phyloP scores from a whole-genome alignment of 768 basidiomycete genomes.

The Cystofilobasidium macerans region DNA sequence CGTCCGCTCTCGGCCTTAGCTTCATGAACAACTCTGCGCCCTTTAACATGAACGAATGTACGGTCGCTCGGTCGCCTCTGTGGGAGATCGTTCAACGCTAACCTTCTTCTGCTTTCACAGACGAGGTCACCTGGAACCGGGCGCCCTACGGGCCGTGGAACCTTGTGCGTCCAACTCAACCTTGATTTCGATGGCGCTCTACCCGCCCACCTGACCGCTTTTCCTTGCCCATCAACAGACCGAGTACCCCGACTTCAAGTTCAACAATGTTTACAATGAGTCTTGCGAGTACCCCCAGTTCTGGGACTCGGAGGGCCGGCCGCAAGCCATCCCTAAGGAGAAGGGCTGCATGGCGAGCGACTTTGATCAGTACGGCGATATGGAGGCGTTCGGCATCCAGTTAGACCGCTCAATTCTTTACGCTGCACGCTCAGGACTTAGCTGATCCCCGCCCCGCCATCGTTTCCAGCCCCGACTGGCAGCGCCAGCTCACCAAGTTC shows the following conservation, averaged over 20 bases:
- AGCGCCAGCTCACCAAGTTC: constrained; percentile 88
- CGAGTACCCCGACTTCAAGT: constrained; percentile 66
- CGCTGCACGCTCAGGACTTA: no score
- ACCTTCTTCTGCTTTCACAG: background rate
- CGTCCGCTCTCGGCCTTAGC: no score
- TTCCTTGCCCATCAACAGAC: background rate
- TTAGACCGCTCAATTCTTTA: no score
- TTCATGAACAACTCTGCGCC: constrained; percentile 69
- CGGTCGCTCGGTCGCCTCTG: background rate
- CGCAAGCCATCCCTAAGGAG: constrained; percentile 45
- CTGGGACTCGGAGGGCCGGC: constrained; percentile 62
- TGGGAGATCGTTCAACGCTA: no score
- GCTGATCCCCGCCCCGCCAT: no score
- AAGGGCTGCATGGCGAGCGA: constrained; percentile 71
- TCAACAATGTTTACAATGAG: constrained; percentile 45
- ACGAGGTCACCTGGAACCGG: constrained; percentile 20
- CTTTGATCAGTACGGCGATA: constrained; percentile 91
- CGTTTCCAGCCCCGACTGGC: constrained; percentile 42
- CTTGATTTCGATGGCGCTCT: background rate
- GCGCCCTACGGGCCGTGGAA: constrained; percentile 64
- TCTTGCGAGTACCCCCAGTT: constrained; percentile 67
- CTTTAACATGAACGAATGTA: constrained; percentile 64
- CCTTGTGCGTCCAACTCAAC: constrained; percentile 31
- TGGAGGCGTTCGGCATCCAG: constrained; percentile 94
- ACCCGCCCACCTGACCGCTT: background rate